Conservation (phyloP, 2,329 filamentous ascomycete genomes). For the Davidsoniella eucalypti region DNA sequence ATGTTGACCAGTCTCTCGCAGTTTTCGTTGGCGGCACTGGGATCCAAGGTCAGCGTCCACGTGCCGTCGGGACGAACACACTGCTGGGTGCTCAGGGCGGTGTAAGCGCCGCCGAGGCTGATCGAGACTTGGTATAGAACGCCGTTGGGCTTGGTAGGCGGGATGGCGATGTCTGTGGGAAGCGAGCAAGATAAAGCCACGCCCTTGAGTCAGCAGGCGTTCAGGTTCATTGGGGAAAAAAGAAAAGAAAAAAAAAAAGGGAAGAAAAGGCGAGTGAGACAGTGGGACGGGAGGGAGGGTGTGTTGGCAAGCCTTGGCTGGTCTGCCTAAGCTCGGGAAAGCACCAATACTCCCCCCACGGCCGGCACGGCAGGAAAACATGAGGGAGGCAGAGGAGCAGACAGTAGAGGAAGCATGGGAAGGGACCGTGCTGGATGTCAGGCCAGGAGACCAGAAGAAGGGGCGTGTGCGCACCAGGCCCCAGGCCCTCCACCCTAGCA, state of each 20-base stretch:
- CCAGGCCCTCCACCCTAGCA: too few species aligned
- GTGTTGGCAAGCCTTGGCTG: too few species aligned
- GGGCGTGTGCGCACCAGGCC: neutral
- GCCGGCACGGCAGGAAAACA: too few species aligned
- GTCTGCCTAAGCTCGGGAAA: too few species aligned
- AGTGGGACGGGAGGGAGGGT: too few species aligned
- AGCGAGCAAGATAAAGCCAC: conserved; percentile 3
- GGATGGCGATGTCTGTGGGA: too few species aligned
- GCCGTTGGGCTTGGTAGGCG: too few species aligned
- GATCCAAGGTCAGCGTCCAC: neutral
- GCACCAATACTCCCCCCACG: too few species aligned
- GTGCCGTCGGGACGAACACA: conserved; percentile 5
- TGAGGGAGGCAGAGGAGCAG: neutral
- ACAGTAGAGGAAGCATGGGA: neutral
- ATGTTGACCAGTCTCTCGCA: conserved; percentile 22
- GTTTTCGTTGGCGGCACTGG: conserved; percentile 16
- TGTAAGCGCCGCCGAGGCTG: neutral
- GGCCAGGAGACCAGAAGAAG: neutral
- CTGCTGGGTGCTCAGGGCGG: conserved; percentile 8
- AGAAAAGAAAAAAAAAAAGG: too few species aligned
- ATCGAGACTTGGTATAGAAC: neutral
- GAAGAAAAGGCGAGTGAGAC: neutral
- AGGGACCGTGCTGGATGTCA: neutral
- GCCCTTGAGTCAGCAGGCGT: conserved; percentile 2
- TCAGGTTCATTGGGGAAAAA: neutral